Base-by-base conservation (phyloP, 2,329 filamentous ascomycete genomes). In the Bimuria novae-zelandiae region DNA sequence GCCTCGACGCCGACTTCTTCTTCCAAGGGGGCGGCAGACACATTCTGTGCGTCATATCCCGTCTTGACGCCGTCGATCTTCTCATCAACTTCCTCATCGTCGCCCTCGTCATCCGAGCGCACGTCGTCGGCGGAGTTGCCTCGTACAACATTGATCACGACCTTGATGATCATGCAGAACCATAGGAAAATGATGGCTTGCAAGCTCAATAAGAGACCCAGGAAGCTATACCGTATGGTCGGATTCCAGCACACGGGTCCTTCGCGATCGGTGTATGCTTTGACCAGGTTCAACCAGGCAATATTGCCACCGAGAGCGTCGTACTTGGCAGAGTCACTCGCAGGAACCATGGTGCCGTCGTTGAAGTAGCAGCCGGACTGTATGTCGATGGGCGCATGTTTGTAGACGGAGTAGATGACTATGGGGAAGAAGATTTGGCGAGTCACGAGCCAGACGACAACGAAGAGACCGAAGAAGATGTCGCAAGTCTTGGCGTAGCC, bases 161-260 rank as follows among this genome's bases (percentile, higher is more conserved):
- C 89, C 52, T 86, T 85, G 33, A 92, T 75, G 61, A 97, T 96
- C 86, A 96, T 89, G 57, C 80, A 82, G 68, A 97, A 96, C 94
- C 94, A 97, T 56, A 89, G 81, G 30, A 96, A 78, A 27, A 89
- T 92, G 48, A 99, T 82, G 19, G 81, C 78, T 74, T 97, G 92
- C 19, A 99, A 80, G 32, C 87, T 82, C 11, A 95, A 78, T 2
- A 99, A 84, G 33, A 90, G 82, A 8, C 82, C 80, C 14, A 97
- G 78, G 77, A 97, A 97, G 11, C 81, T 80, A 82, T 84, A 89
- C 65, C 88, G 87, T 65, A 97, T 84, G 10, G 80, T 82, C 19
- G 85, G 74, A 63, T 89, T 90, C 80, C 87, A 96, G 80, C 92
- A 96, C 41, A 97, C 84, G 1, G 84, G 79, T 16, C 90, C 90